Percentiles rank a stretch among this genome's conserved stretches.
These are phyloP conservation scores for Phialophora expanda DNA, from an alignment of 2,329 filamentous ascomycete species.

Conservation along the genomic window DNA sequence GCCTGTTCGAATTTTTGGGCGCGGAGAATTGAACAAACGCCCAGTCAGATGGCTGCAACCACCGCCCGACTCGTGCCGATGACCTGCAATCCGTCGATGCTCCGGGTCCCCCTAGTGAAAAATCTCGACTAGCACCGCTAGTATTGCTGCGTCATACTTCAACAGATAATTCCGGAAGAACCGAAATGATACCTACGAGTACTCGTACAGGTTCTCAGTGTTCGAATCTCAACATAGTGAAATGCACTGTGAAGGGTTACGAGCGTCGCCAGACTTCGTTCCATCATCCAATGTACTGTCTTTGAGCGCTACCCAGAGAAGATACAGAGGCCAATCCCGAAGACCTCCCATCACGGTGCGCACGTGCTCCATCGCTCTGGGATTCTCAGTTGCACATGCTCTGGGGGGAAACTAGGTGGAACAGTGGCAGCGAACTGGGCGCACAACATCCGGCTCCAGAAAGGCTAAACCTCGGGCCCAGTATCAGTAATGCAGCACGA, in stretches of 20 bases:
- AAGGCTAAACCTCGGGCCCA: not conserved
- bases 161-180: not conserved
- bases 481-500: not conserved
- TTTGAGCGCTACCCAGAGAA: not conserved
- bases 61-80: conserved; percentile 15
- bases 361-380: not conserved
- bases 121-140: not conserved
- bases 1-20: conserved; percentile 22
- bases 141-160: not conserved
- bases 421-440: not conserved
- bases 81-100: conserved; percentile 10
- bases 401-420: not conserved
- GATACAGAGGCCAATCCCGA: not conserved
- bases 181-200: not conserved
- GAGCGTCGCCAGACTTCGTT: not conserved
- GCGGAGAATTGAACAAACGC: conserved; percentile 5
- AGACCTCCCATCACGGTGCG: not conserved
- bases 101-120: conserved; percentile 7
- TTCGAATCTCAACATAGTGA: not conserved
- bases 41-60: conserved; percentile 15
- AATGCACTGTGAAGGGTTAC: not conserved
- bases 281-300: not conserved
- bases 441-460: not conserved
- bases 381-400: not conserved
- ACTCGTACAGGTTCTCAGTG: not conserved